Percentiles rank a stretch among this genome's conserved stretches.
Conservation (phyloP, 345 rosid species). For the Boechera retrofracta region DNA sequence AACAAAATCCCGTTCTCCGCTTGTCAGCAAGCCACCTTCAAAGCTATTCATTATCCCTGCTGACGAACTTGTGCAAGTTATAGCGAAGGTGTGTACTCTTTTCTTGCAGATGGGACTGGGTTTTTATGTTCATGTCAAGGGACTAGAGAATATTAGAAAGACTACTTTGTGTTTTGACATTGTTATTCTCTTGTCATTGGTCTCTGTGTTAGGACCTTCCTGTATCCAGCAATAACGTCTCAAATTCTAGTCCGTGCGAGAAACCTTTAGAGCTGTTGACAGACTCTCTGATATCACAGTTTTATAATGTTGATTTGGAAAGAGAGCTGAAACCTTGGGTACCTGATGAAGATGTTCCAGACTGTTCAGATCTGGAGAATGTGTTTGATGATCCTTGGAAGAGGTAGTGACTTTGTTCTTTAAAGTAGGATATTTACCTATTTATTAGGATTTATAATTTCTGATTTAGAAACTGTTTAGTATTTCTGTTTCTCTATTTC, state of each 20-base stretch:
- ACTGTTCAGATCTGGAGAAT: constrained; percentile 75
- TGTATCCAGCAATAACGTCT: constrained; percentile 62
- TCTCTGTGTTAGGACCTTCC: constrained; percentile 67
- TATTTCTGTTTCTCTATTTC: constrained; percentile 19
- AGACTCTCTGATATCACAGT: constrained; percentile 80
- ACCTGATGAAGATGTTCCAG: constrained; percentile 81
- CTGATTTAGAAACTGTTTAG: constrained; percentile 17
- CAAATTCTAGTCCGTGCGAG: constrained; percentile 57
- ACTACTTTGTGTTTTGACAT: constrained; percentile 25
- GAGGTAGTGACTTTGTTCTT: constrained; percentile 56
- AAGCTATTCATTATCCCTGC: constrained; percentile 71
- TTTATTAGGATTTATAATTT: constrained; percentile 8
- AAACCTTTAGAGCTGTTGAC: constrained; percentile 72
- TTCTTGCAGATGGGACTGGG: constrained; percentile 9
- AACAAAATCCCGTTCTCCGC: constrained; percentile 53
- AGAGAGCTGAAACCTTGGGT: constrained; percentile 94
- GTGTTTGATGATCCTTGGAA: constrained; percentile 73
- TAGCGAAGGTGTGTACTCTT: constrained; percentile 71
- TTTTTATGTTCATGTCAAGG: constrained; percentile 18
- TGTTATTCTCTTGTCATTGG: constrained; percentile 16
- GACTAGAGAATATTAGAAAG: constrained; percentile 19
- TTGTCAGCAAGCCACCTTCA: constrained; percentile 68
- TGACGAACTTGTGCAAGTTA: constrained; percentile 84
- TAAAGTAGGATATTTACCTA: constrained; percentile 19
- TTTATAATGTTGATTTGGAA: constrained; percentile 59